Evolutionary conservation across 177 flowering plant genomes (phyloP), one percentile per base, ranked within the genome.

Genomic region (Vitis hybrid): DNA sequence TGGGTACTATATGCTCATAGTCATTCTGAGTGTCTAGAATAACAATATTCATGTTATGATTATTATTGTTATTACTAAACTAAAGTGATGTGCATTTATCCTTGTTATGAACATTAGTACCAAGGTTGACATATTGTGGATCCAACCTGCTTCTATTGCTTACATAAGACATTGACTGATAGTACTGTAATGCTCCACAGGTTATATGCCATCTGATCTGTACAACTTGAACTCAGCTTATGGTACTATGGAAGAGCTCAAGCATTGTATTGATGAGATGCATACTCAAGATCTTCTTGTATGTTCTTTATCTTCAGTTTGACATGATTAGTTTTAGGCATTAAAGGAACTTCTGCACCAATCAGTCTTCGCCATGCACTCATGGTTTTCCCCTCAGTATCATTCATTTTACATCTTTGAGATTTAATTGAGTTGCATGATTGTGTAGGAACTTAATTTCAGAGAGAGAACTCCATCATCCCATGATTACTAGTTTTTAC

Each of bases 191-290:
- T 60, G 46, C n/a, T 35, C 30, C 82, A 72, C 83, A 87, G 90
- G 91, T 73, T 87, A 87, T 71, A 82, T 87, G 91, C 91, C 91
- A 54, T 83, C 86, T 56, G 91, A 87, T 69, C 85, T 87, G 4
- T 87, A 85, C 82, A 85, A 87, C 74, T 75, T 87, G 80, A 87
- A 87, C 80, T 87, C 91, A 17, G 83, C 90, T 62, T 87, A 87
- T 73, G 90, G 88, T 72, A 71, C 88, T 46, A 71, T 35, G 60
- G 90, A 87, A 52, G 88, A 87, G 73, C 87, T 87, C 52, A 85
- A 85, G 63, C 52, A 80, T 70, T 85, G 90, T 70, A 80, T 87
- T 52, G 84, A 83, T 60, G 87, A 87, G 72, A 75, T 87, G 84
- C 88, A 87, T 74, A 67, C 79, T 64, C 90, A 87, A 52, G 84